Base-by-base conservation (phyloP, 148 eudicot genomes). In the Rhododendron simsii region DNA sequence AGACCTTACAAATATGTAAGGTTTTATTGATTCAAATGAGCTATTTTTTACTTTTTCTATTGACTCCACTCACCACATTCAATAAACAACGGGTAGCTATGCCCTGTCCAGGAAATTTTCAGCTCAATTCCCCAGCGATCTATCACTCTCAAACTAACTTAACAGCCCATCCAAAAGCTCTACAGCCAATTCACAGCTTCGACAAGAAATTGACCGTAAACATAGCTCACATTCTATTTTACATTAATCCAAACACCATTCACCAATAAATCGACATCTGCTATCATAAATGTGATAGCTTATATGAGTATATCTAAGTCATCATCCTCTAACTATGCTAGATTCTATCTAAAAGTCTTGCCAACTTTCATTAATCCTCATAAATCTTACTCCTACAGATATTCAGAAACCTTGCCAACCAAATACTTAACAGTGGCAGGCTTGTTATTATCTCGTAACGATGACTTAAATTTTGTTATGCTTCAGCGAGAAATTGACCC, bases 301-400 rank as follows among this genome's bases (percentile, higher is more conserved):
- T 26, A 59, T 59, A 20, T 59, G 65, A 59, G 23, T 59, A 71
- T 71, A n/a, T 65, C 71, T n/a, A 65, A 65, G 71, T 12, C 30
- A 81, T 33, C 39, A 51, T 35, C 65, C 23, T 81, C 83, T 15
- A 80, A 81, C 48, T 81, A 81, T 35, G 73, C 28, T 59, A 81
- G 41, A 33, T 39, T 28, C 30, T 37, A 28, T 47, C 20, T 33
- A 81, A 55, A 57, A 81, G 65, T 33, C 83, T 21, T 51, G 30
- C 2, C 18, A 80, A 26, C 44, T 82, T 82, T 39, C 75, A 82
- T 57, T 57, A 55, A 35, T 53, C n/a, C 51, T 21, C 10, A 10
- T 23, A 59, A 21, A 37, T 5, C 74, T 41, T 12, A 30, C 45
- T 80, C 65, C 83, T 53, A 51, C 65, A 81, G 18, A 16, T 61